These are phyloP conservation scores for Polymyxa betae DNA, from an alignment of 208 protist genomes.

Conservation along the genomic window DNA sequence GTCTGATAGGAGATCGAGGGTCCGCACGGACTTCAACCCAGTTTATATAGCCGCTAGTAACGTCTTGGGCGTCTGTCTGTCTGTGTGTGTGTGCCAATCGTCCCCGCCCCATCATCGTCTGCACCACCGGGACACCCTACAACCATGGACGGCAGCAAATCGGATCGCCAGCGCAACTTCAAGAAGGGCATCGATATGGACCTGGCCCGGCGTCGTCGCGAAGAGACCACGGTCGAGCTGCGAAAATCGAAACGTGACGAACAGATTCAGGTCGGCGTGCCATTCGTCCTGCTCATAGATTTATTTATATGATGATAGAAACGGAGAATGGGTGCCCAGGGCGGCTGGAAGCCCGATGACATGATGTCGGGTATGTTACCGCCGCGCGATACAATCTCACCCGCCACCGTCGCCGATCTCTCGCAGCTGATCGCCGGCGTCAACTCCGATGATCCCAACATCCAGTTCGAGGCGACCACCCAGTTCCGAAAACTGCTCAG, in stretches of 20 bases:
- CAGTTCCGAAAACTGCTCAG: conserved; percentile 79
- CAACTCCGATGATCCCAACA: conserved; percentile 65
- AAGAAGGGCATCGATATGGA: conserved; percentile 71
- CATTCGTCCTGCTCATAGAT: neutral
- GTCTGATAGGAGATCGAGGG: too few relatives aligned
- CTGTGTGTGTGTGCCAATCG: too few relatives aligned
- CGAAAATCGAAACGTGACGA: conserved; percentile 76
- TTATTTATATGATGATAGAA: neutral
- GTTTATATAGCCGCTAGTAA: too few relatives aligned
- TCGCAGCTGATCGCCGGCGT: conserved; percentile 70
- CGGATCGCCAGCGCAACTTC: conserved; percentile 56
- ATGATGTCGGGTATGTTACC: neutral
- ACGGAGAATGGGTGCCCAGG: neutral
- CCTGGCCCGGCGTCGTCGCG: conserved; percentile 68
- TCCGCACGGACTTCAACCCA: too few relatives aligned
- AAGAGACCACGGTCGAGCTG: conserved; percentile 68
- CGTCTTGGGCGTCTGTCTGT: too few relatives aligned
- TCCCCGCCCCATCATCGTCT: too few relatives aligned
- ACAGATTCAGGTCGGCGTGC: conserved; percentile 64
- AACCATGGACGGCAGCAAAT: too few relatives aligned
- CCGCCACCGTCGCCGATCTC: conserved; percentile 67
- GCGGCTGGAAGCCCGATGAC: neutral
- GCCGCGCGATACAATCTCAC: neutral
- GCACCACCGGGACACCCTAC: too few relatives aligned
- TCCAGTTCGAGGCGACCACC: conserved; percentile 68